These are phyloP conservation scores for Sanghuangporus weigelae DNA, from an alignment of 1,284 basidiomycete species.

Conservation along the genomic window DNA sequence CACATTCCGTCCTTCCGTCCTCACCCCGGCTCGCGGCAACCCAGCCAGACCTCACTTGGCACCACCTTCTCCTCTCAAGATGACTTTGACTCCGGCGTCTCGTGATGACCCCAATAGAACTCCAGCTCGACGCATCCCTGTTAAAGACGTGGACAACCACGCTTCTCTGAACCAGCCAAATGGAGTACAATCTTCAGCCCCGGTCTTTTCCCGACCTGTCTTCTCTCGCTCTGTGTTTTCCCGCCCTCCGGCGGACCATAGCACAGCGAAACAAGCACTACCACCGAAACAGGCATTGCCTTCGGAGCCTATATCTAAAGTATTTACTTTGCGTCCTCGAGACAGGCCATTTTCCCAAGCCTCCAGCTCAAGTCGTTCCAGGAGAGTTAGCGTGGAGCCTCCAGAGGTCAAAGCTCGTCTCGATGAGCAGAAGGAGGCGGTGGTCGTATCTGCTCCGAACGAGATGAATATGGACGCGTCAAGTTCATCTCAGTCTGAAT, in stretches of 20 bases:
- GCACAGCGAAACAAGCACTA: slow-evolving; percentile 2
- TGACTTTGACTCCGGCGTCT: not conserved
- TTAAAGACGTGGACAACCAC: slow-evolving; percentile 5
- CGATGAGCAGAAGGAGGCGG: not conserved
- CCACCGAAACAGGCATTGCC: not conserved
- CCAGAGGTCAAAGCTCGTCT: not conserved
- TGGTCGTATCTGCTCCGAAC: too few species aligned
- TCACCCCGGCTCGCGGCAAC: not conserved
- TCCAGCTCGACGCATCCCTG: slow-evolving; percentile 18
- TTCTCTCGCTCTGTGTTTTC: slow-evolving; percentile 1
- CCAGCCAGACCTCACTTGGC: not conserved
- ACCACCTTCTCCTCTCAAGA: slow-evolving; percentile 12
- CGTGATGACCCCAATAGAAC: slow-evolving; percentile 19
- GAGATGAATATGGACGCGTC: not conserved
- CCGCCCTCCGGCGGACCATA: slow-evolving; percentile 9
- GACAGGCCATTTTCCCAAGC: not conserved
- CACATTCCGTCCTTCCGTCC: not conserved
- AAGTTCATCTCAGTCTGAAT: not conserved
- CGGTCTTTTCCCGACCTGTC: slow-evolving; percentile 11
- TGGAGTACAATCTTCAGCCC: slow-evolving; percentile 14
- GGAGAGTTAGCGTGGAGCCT: not conserved
- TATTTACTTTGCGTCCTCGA: not conserved
- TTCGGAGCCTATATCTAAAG: not conserved
- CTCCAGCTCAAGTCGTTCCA: not conserved
- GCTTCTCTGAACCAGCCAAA: not conserved